A percentile compares a stretch with the other conserved stretches of the same genome.
These are phyloP conservation scores for Lophium mytilinum DNA, from an alignment of 495 filamentous ascomycete genomes.

Conservation along the genomic window DNA sequence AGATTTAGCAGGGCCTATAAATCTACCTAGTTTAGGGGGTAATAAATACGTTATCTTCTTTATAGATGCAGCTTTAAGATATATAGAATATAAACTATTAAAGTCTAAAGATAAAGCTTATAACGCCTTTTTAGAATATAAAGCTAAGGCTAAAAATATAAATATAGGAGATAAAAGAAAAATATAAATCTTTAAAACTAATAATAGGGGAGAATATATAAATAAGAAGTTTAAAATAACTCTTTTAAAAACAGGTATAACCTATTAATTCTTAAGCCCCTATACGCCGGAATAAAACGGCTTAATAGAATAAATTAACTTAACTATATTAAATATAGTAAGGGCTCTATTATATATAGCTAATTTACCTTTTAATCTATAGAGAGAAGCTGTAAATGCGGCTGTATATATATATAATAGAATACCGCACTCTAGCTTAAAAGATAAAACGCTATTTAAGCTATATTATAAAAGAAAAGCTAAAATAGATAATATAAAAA, in stretches of 20 bases:
- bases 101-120: neutral
- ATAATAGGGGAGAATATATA: neutral
- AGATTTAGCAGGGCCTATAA: neutral
- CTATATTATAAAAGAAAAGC: no score
- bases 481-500: no score
- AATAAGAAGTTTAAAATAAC: neutral
- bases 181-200: neutral
- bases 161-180: no score
- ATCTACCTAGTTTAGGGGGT: neutral
- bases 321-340: neutral
- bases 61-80: neutral
- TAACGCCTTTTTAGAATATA: neutral
- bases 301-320: neutral
- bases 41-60: neutral
- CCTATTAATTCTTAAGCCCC: neutral
- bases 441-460: no score
- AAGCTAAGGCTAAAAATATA: neutral
- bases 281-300: neutral
- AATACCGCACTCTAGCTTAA: no score
- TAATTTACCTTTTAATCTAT: neutral
- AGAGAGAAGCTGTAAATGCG: neutral
- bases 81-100: neutral
- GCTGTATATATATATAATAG: neutral
- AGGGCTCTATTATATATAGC: neutral
- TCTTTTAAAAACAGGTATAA: no score